Percentiles rank a stretch among this genome's conserved stretches.
Conservation (phyloP, 208 protist genomes). For the Trypanosoma mega region DNA sequence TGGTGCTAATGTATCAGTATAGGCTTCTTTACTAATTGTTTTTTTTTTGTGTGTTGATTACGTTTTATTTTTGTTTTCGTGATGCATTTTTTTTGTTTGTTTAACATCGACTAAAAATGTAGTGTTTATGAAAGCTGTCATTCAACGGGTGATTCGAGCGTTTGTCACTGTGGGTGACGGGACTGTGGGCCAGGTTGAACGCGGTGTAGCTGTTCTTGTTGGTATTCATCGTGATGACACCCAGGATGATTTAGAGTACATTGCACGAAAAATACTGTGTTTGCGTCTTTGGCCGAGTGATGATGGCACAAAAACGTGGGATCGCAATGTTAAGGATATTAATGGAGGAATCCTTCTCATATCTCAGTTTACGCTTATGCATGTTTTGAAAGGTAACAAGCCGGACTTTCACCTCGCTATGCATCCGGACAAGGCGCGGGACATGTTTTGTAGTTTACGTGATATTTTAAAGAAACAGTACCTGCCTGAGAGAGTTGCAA, state of each 20-base stretch:
- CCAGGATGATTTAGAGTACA: slow-evolving; percentile 73
- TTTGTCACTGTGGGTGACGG: slow-evolving; percentile 66
- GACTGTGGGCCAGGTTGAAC: slow-evolving; percentile 70
- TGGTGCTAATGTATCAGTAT: no score
- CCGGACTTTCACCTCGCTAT: slow-evolving; percentile 93
- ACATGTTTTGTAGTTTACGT: slow-evolving; percentile 79
- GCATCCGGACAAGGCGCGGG: slow-evolving; percentile 55
- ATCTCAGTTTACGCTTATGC: slow-evolving; percentile 91
- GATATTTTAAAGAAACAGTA: slow-evolving; percentile 59
- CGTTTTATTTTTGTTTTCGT: no score
- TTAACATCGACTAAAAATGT: neutral
- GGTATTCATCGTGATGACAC: slow-evolving; percentile 82
- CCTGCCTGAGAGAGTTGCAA: slow-evolving; percentile 54
- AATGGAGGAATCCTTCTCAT: slow-evolving; percentile 84
- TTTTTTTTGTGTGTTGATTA: no score
- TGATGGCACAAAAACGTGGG: slow-evolving; percentile 71
- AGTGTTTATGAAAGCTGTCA: slow-evolving; percentile 72
- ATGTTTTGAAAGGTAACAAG: slow-evolving; percentile 89
- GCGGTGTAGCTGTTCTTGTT: slow-evolving; percentile 78
- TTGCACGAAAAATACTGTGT: slow-evolving; percentile 74
- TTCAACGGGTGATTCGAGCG: slow-evolving; percentile 77
- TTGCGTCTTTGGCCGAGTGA: slow-evolving; percentile 70
- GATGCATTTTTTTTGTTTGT: neutral
- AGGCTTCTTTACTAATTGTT: no score
- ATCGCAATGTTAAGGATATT: slow-evolving; percentile 76